phyloP scores from a whole-genome alignment of 179 eudicot genomes.

The Kewa caespitosa region DNA sequence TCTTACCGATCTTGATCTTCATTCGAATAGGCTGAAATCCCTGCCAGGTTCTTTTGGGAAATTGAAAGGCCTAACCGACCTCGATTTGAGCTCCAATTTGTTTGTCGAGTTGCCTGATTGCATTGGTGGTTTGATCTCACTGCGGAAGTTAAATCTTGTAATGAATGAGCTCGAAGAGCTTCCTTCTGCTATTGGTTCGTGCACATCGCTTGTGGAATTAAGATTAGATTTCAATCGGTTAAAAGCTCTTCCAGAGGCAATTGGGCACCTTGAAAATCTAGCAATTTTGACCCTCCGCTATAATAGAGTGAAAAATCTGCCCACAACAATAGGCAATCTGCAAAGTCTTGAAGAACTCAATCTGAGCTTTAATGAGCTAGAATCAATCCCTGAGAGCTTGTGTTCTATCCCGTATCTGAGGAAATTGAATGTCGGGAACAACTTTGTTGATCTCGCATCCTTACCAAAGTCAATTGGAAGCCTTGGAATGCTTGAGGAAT shows the following conservation, averaged over 20 bases:
- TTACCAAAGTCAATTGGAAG: conserved; percentile 66
- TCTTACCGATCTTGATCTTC: conserved; percentile 53
- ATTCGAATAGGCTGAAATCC: conserved; percentile 51
- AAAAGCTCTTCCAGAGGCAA: conserved; percentile 60
- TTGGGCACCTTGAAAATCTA: conserved; percentile 52
- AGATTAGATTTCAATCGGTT: conserved; percentile 64
- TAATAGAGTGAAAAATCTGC: conserved; percentile 51
- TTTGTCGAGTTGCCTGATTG: conserved; percentile 46
- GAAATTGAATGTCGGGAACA: conserved; percentile 58
- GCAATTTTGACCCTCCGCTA: conserved; percentile 55
- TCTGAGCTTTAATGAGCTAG: conserved; percentile 68
- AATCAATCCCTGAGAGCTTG: conserved; percentile 58
- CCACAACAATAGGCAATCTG: conserved; percentile 57
- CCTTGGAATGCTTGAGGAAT: conserved; percentile 60
- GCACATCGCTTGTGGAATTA: conserved; percentile 53
- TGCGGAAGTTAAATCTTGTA: conserved; percentile 46
- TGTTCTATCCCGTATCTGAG: conserved; percentile 43
- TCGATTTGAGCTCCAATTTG: conserved; percentile 60
- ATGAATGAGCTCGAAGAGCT: conserved; percentile 65
- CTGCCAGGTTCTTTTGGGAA: conserved; percentile 57
- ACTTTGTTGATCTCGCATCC: conserved; percentile 65
- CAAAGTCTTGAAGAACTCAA: conserved; percentile 48
- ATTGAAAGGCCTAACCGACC: conserved; percentile 34
- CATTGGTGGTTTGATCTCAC: conserved; percentile 46
- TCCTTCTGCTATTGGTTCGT: conserved; percentile 61